Evolutionary conservation across 306 rosid species (phyloP), one percentile per base, ranked within the genome.

Genomic region (Rubus idaeus): DNA sequence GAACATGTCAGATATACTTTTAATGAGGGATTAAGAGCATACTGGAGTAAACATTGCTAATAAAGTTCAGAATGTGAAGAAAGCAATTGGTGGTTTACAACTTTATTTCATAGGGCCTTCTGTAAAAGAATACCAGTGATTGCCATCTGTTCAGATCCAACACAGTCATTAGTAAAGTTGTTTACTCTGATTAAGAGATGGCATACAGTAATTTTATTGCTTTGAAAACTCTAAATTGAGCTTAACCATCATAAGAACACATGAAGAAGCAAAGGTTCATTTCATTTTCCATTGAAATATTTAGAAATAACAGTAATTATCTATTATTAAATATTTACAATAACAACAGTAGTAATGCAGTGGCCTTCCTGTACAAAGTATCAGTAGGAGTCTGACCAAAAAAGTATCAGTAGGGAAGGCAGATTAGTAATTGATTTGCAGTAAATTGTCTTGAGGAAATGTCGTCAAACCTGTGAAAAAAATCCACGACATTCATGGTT

Each of bases 381-480:
- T n/a, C 23, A 35, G 63, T 21, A 45, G 20, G 16, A 70, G 50
- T 13, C 10, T 12, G 44, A 62, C n/a, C 44, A 62, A 35, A 13
- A 35, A 10, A 62, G 20, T 4, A 35, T 62, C 35, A 30, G 5
- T 62, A 30, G 44, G 11, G 13, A 56, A 35, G 18, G 11, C 66
- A 47, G 12, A n/a, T 40, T 16, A 62, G 37, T 30, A 45, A 75
- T 45, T 30, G 71, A 65, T 65, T 18, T 44, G 75, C 20, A 46
- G 42, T 30, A 39, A 50, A 80, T 20, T 77, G 53, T 20, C 75
- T 45, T 61, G 79, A 60, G 17, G 74, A 68, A 68, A 63, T 64
- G 51, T 53, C 66, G 39, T 21, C 84, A 75, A 86, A 94, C 98
- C 98, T 94, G 97, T 94, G 98, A 88, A 94, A 94, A 80, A 90